Conservation (phyloP, 371 early-diverging fungal genomes). For the Sanchytrium tribonematis region DNA sequence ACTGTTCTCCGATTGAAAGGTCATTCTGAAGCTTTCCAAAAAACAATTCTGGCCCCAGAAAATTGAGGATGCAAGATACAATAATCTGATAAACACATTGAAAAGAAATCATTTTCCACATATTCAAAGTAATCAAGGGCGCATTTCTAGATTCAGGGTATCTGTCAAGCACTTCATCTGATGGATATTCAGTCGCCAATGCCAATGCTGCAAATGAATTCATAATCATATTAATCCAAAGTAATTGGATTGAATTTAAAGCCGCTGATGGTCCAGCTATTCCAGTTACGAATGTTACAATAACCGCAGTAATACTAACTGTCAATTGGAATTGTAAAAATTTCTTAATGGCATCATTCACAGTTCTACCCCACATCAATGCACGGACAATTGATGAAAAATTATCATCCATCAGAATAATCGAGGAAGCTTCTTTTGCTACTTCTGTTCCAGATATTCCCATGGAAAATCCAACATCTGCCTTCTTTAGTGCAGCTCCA, state of each 20-base stretch:
- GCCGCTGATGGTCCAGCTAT: conserved; percentile 21
- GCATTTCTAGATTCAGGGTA: conserved; percentile 27
- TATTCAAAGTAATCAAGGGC: conserved; percentile 27
- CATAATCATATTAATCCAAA: conserved; percentile 56
- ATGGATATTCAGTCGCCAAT: conserved; percentile 42
- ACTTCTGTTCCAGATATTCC: conserved; percentile 52
- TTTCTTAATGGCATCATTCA: conserved; percentile 44
- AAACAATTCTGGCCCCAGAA: conserved; percentile 16
- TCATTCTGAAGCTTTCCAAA: background rate
- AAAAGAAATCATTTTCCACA: conserved; percentile 44
- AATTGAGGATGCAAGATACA: conserved; percentile 22
- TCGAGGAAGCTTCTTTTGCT: conserved; percentile 45
- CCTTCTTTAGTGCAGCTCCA: conserved; percentile 42
- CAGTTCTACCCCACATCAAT: conserved; percentile 45
- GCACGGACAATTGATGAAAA: conserved; percentile 43
- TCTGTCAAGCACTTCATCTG: conserved; percentile 25
- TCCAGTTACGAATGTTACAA: conserved; percentile 31
- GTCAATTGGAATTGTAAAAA: conserved; percentile 51
- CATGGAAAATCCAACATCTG: conserved; percentile 55
- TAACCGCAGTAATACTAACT: conserved; percentile 39
- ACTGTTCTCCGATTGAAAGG: background rate
- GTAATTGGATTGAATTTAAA: conserved; percentile 37
- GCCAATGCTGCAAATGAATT: conserved; percentile 47
- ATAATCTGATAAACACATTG: conserved; percentile 29
- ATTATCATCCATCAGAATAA: conserved; percentile 46